Percentiles rank a stretch among this genome's conserved stretches.
phyloP scores from a whole-genome alignment of 768 basidiomycete species.

The Agrocybe praecox region DNA sequence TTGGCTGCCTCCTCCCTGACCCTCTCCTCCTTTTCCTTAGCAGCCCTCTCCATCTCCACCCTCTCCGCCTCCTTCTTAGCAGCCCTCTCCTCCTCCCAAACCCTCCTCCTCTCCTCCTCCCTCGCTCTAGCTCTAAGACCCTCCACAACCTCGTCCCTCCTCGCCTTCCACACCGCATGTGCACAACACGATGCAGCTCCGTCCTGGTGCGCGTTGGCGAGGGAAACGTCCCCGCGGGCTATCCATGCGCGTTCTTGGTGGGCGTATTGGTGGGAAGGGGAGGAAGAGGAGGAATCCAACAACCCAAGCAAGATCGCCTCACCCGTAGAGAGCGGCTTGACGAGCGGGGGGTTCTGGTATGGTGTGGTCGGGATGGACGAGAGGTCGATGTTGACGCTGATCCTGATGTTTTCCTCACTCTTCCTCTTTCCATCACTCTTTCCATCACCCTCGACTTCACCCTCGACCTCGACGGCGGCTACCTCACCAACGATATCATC shows the following conservation, averaged over 20 bases:
- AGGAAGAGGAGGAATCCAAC: slow-evolving; percentile 19
- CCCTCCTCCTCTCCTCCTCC: no score
- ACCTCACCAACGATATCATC: neutral
- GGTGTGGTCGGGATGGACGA: no score
- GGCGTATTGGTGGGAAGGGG: neutral
- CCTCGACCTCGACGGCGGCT: neutral
- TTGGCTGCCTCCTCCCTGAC: neutral
- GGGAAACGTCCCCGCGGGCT: slow-evolving; percentile 17
- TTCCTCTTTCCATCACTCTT: neutral
- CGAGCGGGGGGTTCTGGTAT: no score
- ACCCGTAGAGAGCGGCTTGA: slow-evolving; percentile 18
- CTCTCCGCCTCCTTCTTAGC: neutral
- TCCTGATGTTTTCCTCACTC: neutral
- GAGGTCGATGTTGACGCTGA: no score
- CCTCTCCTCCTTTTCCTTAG: neutral
- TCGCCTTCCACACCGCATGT: neutral
- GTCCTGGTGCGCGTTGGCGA: slow-evolving; percentile 4
- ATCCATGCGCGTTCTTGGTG: slow-evolving; percentile 25
- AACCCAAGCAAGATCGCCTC: slow-evolving; percentile 30
- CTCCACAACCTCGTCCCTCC: neutral
- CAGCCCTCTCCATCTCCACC: neutral
- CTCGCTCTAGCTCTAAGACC: no score
- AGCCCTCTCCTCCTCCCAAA: no score
- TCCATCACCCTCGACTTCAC: neutral
- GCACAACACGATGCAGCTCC: neutral